Evolutionary conservation across 345 rosid genomes (phyloP).

Genomic region (Boechera stricta): DNA sequence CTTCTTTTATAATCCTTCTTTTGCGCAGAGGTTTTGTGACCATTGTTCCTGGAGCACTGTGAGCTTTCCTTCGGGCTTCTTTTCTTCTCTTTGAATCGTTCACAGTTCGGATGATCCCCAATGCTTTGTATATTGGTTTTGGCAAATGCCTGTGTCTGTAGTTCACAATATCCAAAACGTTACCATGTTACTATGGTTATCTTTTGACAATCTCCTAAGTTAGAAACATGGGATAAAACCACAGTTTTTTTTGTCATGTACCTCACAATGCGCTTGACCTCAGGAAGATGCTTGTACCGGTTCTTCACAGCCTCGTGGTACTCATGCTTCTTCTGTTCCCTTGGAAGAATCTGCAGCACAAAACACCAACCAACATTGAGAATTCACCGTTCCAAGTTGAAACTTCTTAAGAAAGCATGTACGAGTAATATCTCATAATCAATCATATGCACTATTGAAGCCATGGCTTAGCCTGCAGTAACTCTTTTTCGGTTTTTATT

Average conservation of each 20-base stretch:
- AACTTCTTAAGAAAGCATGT: constrained; percentile 1
- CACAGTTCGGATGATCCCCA: constrained; percentile 50
- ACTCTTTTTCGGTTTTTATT: background rate
- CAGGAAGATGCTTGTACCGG: constrained; percentile 88
- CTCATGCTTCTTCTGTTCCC: constrained; percentile 83
- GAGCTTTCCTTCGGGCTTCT: constrained; percentile 83
- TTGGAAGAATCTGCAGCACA: constrained; percentile 73
- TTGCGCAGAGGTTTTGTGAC: constrained; percentile 60
- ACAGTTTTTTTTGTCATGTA: constrained; percentile 28
- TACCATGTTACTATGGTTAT: background rate
- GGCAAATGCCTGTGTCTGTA: constrained; percentile 94
- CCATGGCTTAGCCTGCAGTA: background rate
- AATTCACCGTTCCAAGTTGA: background rate
- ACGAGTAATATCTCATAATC: constrained; percentile 1
- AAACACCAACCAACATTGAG: constrained; percentile 23
- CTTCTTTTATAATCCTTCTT: constrained; percentile 78
- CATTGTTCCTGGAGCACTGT: constrained; percentile 82
- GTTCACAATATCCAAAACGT: constrained; percentile 40
- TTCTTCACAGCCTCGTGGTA: constrained; percentile 84
- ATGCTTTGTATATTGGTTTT: constrained; percentile 80
- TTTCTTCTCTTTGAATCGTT: constrained; percentile 75
- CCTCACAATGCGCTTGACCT: constrained; percentile 91
- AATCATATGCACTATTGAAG: background rate
- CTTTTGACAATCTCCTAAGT: constrained; percentile 12
- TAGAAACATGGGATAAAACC: background rate